A percentile compares a stretch with the other conserved stretches of the same genome.
Evolutionary conservation across 163 green algal species (phyloP).

Genomic region (Chloroidium sp.): DNA sequence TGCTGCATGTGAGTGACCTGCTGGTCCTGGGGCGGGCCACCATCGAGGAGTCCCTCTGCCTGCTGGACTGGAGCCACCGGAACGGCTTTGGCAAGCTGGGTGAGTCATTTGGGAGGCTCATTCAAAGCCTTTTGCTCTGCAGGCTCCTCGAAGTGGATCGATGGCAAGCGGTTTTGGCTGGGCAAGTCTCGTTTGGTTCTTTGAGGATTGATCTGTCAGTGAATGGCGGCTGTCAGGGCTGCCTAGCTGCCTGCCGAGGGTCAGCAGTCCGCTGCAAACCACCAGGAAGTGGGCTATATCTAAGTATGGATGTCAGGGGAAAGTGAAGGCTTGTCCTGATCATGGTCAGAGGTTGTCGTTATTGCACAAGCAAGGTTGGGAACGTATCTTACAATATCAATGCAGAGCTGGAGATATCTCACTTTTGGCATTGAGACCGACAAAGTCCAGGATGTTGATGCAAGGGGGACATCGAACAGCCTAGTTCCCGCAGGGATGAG

Average conservation of each 20-base stretch:
- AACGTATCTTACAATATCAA: neutral
- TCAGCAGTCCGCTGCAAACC: neutral
- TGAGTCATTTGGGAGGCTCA: slow-evolving; percentile 2
- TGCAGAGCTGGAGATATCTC: neutral
- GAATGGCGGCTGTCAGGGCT: neutral
- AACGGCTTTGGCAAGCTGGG: slow-evolving; percentile 33
- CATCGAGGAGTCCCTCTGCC: slow-evolving; percentile 66
- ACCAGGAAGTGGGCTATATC: too few species aligned
- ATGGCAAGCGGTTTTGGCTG: neutral
- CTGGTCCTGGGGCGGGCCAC: slow-evolving; percentile 68
- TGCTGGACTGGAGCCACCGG: slow-evolving; percentile 55
- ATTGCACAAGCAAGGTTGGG: neutral
- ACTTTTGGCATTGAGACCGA: neutral
- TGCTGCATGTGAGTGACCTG: slow-evolving; percentile 72
- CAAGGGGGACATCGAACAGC: neutral
- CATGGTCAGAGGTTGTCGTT: neutral
- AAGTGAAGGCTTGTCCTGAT: too few species aligned
- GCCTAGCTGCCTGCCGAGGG: neutral
- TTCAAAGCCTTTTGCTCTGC: neutral
- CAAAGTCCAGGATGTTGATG: neutral
- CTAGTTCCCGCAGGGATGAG: slow-evolving; percentile 38
- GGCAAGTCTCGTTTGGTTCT: neutral
- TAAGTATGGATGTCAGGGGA: too few species aligned
- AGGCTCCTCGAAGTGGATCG: neutral
- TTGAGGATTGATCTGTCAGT: neutral